phyloP scores from a whole-genome alignment of 441 rosid species.

The Populus tomentosa region DNA sequence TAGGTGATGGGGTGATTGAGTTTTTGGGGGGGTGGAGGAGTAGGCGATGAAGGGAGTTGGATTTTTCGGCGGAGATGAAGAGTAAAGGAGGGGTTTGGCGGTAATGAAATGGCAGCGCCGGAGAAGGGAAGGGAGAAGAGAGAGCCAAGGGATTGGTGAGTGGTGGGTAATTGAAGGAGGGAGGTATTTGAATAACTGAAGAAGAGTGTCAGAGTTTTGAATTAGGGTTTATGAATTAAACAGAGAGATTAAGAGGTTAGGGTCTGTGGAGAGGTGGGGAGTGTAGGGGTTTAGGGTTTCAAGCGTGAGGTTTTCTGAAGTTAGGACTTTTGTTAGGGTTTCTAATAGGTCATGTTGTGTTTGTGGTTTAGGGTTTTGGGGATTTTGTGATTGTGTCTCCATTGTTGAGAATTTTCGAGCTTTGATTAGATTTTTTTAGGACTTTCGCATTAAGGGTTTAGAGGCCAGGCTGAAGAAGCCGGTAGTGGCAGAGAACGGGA shows the following conservation, averaged over 20 bases:
- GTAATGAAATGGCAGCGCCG: conserved; percentile 50
- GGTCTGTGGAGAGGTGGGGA: conserved; percentile 41
- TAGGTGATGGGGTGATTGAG: conserved; percentile 12
- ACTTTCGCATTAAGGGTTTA: background rate
- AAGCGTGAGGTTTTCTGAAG: conserved; percentile 22
- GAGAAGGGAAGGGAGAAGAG: conserved; percentile 54
- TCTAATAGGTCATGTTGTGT: conserved; percentile 19
- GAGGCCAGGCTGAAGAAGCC: background rate
- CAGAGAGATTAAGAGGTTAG: conserved; percentile 39
- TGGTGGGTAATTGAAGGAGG: conserved; percentile 22
- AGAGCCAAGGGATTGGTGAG: conserved; percentile 52
- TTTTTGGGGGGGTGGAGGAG: conserved; percentile 34
- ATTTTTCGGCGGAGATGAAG: conserved; percentile 58
- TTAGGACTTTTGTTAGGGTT: conserved; percentile 38
- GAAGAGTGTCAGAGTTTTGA: conserved; percentile 38
- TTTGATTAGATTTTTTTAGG: background rate
- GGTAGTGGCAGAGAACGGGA: background rate
- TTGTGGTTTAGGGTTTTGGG: background rate
- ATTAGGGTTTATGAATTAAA: conserved; percentile 47
- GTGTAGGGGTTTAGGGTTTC: conserved; percentile 43
- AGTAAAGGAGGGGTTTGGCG: conserved; percentile 58
- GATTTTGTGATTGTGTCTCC: background rate
- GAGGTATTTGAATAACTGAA: conserved; percentile 50
- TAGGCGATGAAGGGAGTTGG: conserved; percentile 40
- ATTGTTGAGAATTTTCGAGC: background rate